phyloP scores from a whole-genome alignment of 495 filamentous ascomycete species.

The Corynascus novoguineensis region DNA sequence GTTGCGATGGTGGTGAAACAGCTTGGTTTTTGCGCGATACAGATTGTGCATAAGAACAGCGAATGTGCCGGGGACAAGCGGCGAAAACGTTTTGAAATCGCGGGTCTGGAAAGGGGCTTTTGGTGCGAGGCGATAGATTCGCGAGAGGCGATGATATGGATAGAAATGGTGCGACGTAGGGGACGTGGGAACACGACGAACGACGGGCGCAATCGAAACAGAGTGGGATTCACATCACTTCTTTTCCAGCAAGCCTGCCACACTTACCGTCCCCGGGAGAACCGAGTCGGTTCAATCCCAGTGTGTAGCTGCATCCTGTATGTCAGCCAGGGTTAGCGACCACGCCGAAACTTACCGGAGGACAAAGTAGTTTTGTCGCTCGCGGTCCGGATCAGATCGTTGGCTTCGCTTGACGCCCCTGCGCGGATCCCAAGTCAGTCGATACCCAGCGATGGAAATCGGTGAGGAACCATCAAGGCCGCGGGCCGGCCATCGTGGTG shows the following conservation, averaged over 20 bases:
- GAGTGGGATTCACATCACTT: too few relatives aligned
- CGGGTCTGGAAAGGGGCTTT: too few relatives aligned
- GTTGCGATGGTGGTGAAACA: too few relatives aligned
- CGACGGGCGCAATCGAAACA: too few relatives aligned
- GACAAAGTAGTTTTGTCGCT: slow-evolving; percentile 8
- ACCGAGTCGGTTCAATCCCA: too few relatives aligned
- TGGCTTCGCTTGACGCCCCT: slow-evolving; percentile 8
- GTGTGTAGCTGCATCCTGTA: neutral
- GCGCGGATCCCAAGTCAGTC: slow-evolving; percentile 8
- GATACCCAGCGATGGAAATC: neutral
- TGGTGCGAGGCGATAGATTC: too few relatives aligned
- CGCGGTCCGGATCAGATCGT: slow-evolving; percentile 8
- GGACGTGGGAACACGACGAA: neutral
- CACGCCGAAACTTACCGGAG: slow-evolving; percentile 15
- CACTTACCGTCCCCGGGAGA: slow-evolving; percentile 2
- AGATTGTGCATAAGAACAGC: too few relatives aligned
- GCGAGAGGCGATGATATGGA: neutral
- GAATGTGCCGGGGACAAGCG: too few relatives aligned
- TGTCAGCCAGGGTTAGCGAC: slow-evolving; percentile 12
- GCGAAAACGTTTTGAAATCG: too few relatives aligned
- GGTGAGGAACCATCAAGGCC: neutral
- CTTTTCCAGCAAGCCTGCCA: neutral
- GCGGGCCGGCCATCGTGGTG: neutral
- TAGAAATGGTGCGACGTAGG: neutral
- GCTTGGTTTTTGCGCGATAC: too few relatives aligned